Base-by-base conservation (phyloP, 192 early-diverging fungal species). In the Helicostylum pulchrum region DNA sequence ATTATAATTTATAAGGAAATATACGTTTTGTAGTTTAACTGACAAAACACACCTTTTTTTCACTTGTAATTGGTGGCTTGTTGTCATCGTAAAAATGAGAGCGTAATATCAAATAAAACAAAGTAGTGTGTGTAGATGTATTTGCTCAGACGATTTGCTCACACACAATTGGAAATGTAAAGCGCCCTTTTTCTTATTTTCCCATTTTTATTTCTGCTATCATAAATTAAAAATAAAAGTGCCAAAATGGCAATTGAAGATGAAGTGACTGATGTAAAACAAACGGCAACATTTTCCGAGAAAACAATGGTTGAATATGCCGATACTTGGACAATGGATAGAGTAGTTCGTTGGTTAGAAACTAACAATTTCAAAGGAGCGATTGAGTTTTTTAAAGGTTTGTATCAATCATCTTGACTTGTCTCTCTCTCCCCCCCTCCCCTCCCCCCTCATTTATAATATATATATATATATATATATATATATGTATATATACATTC, bases 321-420 rank as follows among this genome's bases (percentile, higher is more conserved):
- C 20, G 56, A 58, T 17, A 23, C 32, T 17, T 58, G 56, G 56
- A 44, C 56, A 6, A 58, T 58, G 56, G 42, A 39, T n/a, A 42
- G 21, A 58, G 56, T 58, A 15, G 2, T 44, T 6, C 42, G 42
- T 12, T 58, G 56, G 56, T 39, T 58, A 43, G 56, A 58, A 58
- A 23, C 56, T 3, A 36, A 58, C 12, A 17, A 58, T 21, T 44
- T 58, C 4, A 14, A 58, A 44, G 23, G 34, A 21, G 56, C 56
- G 10, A 45, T 58, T 32, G 56, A 58, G 4, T 43, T 58, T 12
- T 58, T 58, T 42, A 58, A 58, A 58, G 39, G 56, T 59, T 17
- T 48, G 17, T 48, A 17, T 48, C 3, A 17, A 48, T 48, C 17
- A 17, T 17, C 17, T 48, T 45, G 10, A 9, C 14, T 15, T 15